phyloP scores from a whole-genome alignment of 371 early-diverging fungal genomes.

The Syncephalastrum monosporum region DNA sequence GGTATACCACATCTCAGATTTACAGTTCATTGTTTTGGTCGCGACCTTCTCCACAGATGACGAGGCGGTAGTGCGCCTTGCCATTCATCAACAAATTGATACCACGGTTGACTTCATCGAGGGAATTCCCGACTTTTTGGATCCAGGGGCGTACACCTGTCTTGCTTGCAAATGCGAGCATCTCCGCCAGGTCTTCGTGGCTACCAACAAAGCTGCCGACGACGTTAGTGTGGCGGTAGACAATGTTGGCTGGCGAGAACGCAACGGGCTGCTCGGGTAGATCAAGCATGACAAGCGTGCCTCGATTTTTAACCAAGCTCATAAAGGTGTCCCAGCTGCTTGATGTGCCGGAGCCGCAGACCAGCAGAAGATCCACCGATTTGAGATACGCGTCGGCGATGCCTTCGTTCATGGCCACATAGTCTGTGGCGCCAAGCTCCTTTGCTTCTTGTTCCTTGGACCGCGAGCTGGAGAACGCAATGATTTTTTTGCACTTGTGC shows the following conservation, averaged over 20 bases:
- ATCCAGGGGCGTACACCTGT: conserved; percentile 67
- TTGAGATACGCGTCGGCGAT: conserved; percentile 12
- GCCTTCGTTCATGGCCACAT: conserved; percentile 15
- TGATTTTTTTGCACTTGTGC: conserved; percentile 57
- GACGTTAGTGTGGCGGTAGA: conserved; percentile 51
- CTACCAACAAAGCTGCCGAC: conserved; percentile 76
- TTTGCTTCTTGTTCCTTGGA: conserved; percentile 67
- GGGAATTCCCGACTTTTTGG: conserved; percentile 53
- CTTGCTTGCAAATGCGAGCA: conserved; percentile 71
- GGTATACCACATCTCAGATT: too few species aligned
- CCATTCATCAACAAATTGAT: conserved; percentile 59
- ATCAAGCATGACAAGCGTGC: conserved; percentile 65
- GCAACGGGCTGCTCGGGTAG: conserved; percentile 60
- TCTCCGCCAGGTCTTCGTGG: conserved; percentile 52
- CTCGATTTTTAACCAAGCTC: conserved; percentile 50
- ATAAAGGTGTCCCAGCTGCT: conserved; percentile 52
- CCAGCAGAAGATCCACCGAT: conserved; percentile 52
- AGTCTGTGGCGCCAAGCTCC: conserved; percentile 68
- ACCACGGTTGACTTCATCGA: conserved; percentile 66
- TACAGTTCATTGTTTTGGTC: not conserved
- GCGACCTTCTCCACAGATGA: conserved; percentile 41
- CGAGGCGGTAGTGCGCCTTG: conserved; percentile 71
- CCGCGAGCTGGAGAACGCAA: conserved; percentile 70
- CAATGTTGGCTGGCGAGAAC: conserved; percentile 41
- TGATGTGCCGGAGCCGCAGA: conserved; percentile 53